Base-by-base conservation (phyloP, 495 filamentous ascomycete genomes). In the Aspergillus ostianus region DNA sequence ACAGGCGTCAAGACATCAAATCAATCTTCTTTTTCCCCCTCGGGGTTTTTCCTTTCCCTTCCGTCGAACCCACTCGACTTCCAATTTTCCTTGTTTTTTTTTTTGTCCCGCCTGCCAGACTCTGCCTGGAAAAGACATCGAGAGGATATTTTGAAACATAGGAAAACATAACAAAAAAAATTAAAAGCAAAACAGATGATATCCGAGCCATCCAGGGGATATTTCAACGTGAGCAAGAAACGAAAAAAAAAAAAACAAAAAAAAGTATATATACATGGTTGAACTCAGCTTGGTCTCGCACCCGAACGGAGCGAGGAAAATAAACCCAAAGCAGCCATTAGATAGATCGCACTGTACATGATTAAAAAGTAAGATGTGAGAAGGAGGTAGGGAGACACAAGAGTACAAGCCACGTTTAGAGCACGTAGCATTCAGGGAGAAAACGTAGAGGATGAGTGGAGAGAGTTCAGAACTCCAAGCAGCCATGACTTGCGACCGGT, bases 211-310 rank as follows among this genome's bases (percentile, higher is more conserved):
- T 32, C 45, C 32, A 54, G 54, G 54, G 55, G 46, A 57, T 57
- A 57, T 51, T 57, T 46, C 15, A 56, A 56, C 13, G 20, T 23
- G 12, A n/a, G 45, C 58, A 60, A 54, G 23, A 57, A 45, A 62
- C 32, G 47, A 53, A 59, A 41, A 57, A 63, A 62, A 56, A 62
- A 58, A 59, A 61, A 61, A 67, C 64, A 57, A 59, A 48, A 57
- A 55, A 51, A 29, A 48, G 46, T 75, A 77, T 77, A 75, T 77
- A 61, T 77, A 77, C 71, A 77, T 45, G 64, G 58, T 57, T 51
- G 65, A 63, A 46, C 56, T 51, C 52, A 53, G 59, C 57, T 64
- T 67, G 67, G 36, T 41, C 36, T 10, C 36, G 4, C 36, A 17
- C 15, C 36, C 15, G 66, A 55, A 46, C 57, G 55, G 55, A 63